Conservation (phyloP, 2,329 filamentous ascomycete genomes). For the Aspergillus oerlinghausenensis region DNA sequence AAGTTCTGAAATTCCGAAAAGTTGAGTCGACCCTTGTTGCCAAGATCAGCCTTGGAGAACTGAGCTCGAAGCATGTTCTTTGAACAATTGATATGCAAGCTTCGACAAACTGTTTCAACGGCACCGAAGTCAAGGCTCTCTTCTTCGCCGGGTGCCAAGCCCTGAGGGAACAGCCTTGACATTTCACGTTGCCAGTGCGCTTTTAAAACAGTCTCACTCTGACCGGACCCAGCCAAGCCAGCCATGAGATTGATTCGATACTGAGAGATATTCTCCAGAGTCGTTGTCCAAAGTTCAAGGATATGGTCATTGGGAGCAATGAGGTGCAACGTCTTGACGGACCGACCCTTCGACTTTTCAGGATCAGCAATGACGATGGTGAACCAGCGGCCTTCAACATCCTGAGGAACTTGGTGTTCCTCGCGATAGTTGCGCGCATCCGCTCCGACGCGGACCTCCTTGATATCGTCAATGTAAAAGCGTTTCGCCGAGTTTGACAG, state of each 20-base stretch:
- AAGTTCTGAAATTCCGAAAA: constrained; percentile 81
- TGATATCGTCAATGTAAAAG: constrained; percentile 93
- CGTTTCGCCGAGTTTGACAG: constrained; percentile 71
- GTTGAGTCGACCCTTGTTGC: constrained; percentile 62
- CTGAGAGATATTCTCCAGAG: constrained; percentile 76
- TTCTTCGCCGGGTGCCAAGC: constrained; percentile 47
- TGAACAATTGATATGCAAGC: constrained; percentile 86
- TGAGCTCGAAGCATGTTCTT: constrained; percentile 66
- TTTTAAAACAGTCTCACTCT: constrained; percentile 74
- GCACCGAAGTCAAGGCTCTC: constrained; percentile 72
- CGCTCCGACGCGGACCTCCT: constrained; percentile 76
- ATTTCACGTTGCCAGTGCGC: constrained; percentile 86
- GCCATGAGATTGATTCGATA: constrained; percentile 88
- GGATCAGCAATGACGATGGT: constrained; percentile 82
- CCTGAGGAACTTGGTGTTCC: constrained; percentile 67
- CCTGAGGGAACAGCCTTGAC: constrained; percentile 56
- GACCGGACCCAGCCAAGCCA: constrained; percentile 69
- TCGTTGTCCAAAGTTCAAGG: constrained; percentile 75
- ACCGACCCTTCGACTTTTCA: constrained; percentile 66
- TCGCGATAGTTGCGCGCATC: constrained; percentile 87
- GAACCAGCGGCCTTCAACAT: constrained; percentile 71
- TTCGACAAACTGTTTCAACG: constrained; percentile 79
- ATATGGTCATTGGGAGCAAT: constrained; percentile 70
- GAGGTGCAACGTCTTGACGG: constrained; percentile 77
- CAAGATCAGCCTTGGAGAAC: constrained; percentile 69